phyloP scores from a whole-genome alignment of 345 rosid genomes.

The Salix exigua region DNA sequence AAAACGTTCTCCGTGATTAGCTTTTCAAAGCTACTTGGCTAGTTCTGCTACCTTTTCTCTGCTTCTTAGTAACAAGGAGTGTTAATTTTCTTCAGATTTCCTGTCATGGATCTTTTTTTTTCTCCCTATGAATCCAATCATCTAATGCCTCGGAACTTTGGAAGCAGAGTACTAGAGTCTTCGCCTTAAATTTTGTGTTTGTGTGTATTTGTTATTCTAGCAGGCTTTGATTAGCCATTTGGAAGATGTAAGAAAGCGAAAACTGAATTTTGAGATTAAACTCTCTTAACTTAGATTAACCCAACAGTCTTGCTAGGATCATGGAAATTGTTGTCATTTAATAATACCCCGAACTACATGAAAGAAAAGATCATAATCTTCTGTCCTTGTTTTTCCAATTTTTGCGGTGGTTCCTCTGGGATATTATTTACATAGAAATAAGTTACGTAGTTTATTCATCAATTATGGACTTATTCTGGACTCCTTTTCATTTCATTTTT shows the following conservation, averaged over 20 bases:
- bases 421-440: neutral
- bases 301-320: neutral
- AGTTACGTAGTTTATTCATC: neutral
- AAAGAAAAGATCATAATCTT: neutral
- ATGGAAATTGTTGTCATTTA: neutral
- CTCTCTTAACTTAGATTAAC: neutral
- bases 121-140: neutral
- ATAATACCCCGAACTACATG: neutral
- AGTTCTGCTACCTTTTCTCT: neutral
- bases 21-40: neutral
- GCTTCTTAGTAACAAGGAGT: neutral
- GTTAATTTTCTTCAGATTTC: neutral
- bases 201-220: neutral
- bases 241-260: neutral
- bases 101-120: neutral
- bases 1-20: neutral
- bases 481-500: constrained; percentile 1
- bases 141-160: neutral
- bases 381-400: neutral
- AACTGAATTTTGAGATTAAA: neutral
- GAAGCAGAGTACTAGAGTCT: neutral
- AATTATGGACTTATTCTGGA: constrained; percentile 3
- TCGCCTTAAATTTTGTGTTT: neutral
- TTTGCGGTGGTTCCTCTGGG: neutral
- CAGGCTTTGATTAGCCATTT: neutral